Evolutionary conservation across 2,329 filamentous ascomycete genomes (phyloP), one percentile per base, ranked within the genome.

Genomic region (Aspergillus fischeri): DNA sequence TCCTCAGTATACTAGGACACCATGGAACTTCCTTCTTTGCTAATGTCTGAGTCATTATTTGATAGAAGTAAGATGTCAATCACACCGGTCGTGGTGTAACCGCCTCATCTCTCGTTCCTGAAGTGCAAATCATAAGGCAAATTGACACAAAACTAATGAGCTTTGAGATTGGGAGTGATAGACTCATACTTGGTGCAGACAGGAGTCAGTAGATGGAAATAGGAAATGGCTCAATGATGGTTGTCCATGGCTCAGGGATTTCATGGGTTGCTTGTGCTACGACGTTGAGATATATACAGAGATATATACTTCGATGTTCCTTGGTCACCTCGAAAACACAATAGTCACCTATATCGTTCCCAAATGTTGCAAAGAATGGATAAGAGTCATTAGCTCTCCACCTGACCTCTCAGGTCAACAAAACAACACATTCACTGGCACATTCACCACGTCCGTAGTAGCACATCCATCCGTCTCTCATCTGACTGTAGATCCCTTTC

Each of bases 401-500:
- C 38, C 54, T 56, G 42, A 56, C 49, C 21, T 11, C 3, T 5
- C 21, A 14, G 21, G n/a, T 44, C 42, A 10, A 45, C n/a, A 3
- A 20, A 45, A 20, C 42, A 24, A 45, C 20, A 20, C 20, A 45
- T 27, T 27, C 44, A 47, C 44, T 47, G 3, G 11, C 4, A 1
- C 24, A 47, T 47, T 47, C 21, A 47, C 21, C 24, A 14, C 3
- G 8, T 11, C 21, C 8, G 11, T 21, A 14, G 44, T 47, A 47
- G 14, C 44, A 47, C 44, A 47, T 24, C 24, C 24, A 2, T 47
- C 44, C 42, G 14, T 5, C 38, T 38, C 49, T 58, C 56, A 58
- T 58, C 49, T 58, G 56, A 58, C 52, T 21, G 42, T 20, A 24
- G 20, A 41, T 29, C 29, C 27, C 24, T 24, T 24, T 29, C 56